These are phyloP conservation scores for Spergularia marina DNA, from an alignment of 148 eudicot species.

Conservation along the genomic window DNA sequence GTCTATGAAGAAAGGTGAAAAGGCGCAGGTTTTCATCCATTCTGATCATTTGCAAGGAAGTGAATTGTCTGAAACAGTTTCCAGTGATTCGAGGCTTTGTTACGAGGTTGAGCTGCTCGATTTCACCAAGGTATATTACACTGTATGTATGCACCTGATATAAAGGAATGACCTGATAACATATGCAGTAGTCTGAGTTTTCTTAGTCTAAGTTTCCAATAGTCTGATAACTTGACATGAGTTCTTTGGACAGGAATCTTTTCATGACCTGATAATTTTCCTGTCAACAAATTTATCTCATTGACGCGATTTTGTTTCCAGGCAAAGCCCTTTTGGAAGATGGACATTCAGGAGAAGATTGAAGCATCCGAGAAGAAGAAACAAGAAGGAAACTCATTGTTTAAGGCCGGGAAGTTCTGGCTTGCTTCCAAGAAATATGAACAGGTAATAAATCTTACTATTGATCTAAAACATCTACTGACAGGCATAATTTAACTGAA, in stretches of 20 bases:
- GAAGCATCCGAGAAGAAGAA: conserved; percentile 51
- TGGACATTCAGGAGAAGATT: conserved; percentile 51
- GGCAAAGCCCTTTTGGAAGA: conserved; percentile 64
- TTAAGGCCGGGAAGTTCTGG: conserved; percentile 47
- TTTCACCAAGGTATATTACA: conserved; percentile 31
- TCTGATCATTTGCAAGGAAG: conserved; percentile 7
- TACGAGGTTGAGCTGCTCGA: conserved; percentile 39
- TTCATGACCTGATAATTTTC: neutral
- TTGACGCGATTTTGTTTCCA: conserved; percentile 12
- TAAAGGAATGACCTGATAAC: neutral
- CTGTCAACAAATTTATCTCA: neutral
- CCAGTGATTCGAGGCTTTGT: conserved; percentile 12
- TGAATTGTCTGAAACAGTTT: conserved; percentile 6
- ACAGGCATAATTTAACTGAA: neutral
- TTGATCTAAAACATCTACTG: neutral
- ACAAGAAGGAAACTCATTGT: conserved; percentile 52
- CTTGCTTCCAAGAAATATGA: conserved; percentile 60
- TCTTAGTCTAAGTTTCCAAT: neutral
- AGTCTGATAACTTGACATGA: neutral
- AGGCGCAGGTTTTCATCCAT: conserved; percentile 29
- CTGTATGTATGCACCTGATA: neutral
- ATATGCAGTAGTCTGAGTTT: neutral
- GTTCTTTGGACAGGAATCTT: neutral
- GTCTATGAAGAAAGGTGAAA: conserved; percentile 43
- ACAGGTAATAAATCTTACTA: conserved; percentile 20